Conservation (phyloP, 306 rosid species). For the Fagus crenata region DNA sequence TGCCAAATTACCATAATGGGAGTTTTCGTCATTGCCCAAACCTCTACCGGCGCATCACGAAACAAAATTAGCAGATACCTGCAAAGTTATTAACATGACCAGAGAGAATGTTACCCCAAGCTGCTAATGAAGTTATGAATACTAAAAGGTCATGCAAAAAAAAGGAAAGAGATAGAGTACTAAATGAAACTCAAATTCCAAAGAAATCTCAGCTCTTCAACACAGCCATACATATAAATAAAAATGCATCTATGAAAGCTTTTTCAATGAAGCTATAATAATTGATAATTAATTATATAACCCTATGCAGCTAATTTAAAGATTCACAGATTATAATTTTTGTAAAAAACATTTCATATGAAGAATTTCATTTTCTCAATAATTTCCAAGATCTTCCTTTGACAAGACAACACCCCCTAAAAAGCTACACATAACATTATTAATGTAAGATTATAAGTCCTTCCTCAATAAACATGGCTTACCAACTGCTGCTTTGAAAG, state of each 20-base stretch:
- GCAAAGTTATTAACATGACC: slow-evolving; percentile 36
- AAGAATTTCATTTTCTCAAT: not conserved
- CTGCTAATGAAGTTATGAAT: slow-evolving; percentile 5
- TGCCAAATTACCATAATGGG: slow-evolving; percentile 82
- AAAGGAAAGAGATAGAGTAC: not conserved
- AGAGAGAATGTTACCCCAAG: slow-evolving; percentile 1
- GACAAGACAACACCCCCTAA: not conserved
- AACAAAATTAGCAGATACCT: slow-evolving; percentile 96
- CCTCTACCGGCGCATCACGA: slow-evolving; percentile 98
- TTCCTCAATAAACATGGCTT: not conserved
- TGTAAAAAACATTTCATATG: not conserved
- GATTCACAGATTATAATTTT: not conserved
- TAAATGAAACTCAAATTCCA: not conserved
- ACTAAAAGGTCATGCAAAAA: not conserved
- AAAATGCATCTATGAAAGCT: not conserved
- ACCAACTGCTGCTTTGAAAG: not conserved
- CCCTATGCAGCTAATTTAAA: not conserved
- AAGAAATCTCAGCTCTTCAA: not conserved
- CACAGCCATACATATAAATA: not conserved
- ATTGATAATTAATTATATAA: not conserved
- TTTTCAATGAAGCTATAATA: not conserved
- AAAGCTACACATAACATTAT: not conserved
- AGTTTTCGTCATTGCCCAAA: slow-evolving; percentile 99
- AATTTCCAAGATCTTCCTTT: not conserved
- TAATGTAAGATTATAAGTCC: not conserved